phyloP scores from a whole-genome alignment of 306 rosid species.

The Bauhinia variegata region DNA sequence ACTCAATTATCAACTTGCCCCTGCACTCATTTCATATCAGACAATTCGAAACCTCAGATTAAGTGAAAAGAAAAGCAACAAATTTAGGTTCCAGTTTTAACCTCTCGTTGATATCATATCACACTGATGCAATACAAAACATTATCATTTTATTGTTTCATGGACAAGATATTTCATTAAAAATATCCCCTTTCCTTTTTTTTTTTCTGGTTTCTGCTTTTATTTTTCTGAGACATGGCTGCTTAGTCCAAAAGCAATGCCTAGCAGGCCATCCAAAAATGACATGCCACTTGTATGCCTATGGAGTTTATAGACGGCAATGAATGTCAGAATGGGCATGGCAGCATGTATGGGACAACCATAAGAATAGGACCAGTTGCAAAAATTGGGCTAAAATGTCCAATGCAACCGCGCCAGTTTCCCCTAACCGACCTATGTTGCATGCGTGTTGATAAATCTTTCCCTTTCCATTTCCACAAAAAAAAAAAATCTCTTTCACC shows the following conservation, averaged over 20 bases:
- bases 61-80: slow-evolving; percentile 10
- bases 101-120: slow-evolving; percentile 44
- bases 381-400: slow-evolving; percentile 19
- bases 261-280: slow-evolving; percentile 35
- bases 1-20: slow-evolving; percentile 10
- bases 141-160: neutral
- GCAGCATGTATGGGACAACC: too few relatives aligned
- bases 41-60: neutral
- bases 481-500: slow-evolving; percentile 10
- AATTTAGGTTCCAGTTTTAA: neutral
- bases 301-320: too few relatives aligned
- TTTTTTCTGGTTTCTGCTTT: neutral
- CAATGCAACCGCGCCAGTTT: slow-evolving; percentile 43
- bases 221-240: neutral
- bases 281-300: slow-evolving; percentile 41
- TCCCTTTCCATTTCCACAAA: slow-evolving; percentile 34
- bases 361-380: slow-evolving; percentile 10
- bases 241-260: slow-evolving; percentile 40
- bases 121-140: slow-evolving; percentile 33
- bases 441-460: slow-evolving; percentile 74
- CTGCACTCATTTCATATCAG: too few relatives aligned
- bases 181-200: too few relatives aligned
- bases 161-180: slow-evolving; percentile 13
- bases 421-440: slow-evolving; percentile 61
- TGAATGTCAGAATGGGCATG: too few relatives aligned